phyloP scores from a whole-genome alignment of 192 early-diverging fungal genomes.

The Linnemannia schmuckeri region DNA sequence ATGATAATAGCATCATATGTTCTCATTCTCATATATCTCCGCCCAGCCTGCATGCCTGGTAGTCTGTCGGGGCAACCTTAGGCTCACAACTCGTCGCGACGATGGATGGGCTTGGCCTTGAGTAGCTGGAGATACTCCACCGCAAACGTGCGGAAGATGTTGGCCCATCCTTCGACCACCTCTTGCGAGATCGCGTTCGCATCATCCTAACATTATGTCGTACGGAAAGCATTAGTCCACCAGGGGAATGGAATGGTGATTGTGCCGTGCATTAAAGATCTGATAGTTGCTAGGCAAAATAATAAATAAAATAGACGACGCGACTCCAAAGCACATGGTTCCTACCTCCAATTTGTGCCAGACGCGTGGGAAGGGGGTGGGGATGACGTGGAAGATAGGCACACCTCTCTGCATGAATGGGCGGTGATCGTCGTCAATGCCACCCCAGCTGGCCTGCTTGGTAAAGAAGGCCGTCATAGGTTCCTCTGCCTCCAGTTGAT shows the following conservation, averaged over 20 bases:
- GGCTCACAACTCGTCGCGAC: conserved; percentile 55
- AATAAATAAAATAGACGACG: conserved; percentile 17
- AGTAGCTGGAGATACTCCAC: conserved; percentile 67
- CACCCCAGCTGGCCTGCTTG: conserved; percentile 23
- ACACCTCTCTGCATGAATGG: conserved; percentile 88
- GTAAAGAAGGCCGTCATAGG: conserved; percentile 49
- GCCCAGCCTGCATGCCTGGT: not conserved
- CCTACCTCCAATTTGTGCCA: conserved; percentile 83
- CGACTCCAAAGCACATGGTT: not conserved
- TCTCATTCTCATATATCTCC: too few relatives aligned
- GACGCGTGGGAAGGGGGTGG: conserved; percentile 84
- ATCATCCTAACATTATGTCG: conserved; percentile 68
- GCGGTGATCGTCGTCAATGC: conserved; percentile 88
- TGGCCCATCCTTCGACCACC: conserved; percentile 79
- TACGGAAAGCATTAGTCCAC: not conserved
- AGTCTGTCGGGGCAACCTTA: not conserved
- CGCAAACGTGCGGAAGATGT: conserved; percentile 85
- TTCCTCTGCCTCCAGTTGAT: conserved; percentile 24
- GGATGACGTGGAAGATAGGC: conserved; percentile 89
- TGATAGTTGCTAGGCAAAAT: not conserved
- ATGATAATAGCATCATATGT: too few relatives aligned
- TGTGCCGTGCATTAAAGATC: not conserved
- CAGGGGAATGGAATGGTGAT: not conserved
- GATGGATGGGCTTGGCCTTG: conserved; percentile 13
- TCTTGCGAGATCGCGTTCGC: conserved; percentile 72